Evolutionary conservation across 306 rosid genomes (phyloP).

Genomic region (Glycyrrhiza uralensis): DNA sequence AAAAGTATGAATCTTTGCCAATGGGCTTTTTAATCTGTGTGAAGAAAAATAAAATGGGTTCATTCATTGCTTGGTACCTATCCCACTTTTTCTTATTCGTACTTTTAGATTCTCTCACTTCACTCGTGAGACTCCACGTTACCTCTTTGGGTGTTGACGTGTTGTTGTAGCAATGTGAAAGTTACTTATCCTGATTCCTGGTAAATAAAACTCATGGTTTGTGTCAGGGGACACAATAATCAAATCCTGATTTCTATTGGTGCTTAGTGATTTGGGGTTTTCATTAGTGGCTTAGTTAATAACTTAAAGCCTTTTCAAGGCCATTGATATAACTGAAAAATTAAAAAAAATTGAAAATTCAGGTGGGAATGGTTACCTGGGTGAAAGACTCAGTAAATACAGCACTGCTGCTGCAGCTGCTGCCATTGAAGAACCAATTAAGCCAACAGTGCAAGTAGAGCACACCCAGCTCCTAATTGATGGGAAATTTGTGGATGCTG

Average conservation of each 20-base stretch:
- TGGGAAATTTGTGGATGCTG: slow-evolving; percentile 82
- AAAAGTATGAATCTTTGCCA: neutral
- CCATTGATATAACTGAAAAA: neutral
- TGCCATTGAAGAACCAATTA: slow-evolving; percentile 59
- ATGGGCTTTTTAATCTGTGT: neutral
- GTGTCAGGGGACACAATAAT: neutral
- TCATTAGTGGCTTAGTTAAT: neutral
- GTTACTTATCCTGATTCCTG: neutral
- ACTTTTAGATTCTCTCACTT: slow-evolving; percentile 9
- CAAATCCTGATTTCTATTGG: neutral
- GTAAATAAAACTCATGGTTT: neutral
- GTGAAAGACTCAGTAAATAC: slow-evolving; percentile 39
- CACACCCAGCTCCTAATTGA: slow-evolving; percentile 64
- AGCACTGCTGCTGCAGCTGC: slow-evolving; percentile 65
- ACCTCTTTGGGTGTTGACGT: neutral
- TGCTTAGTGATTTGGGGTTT: neutral
- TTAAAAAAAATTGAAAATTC: neutral
- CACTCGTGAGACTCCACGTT: neutral
- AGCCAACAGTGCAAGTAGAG: slow-evolving; percentile 50
- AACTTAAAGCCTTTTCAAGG: neutral
- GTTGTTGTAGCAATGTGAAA: neutral
- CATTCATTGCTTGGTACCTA: slow-evolving; percentile 1
- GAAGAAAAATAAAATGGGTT: neutral
- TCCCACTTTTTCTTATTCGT: neutral
- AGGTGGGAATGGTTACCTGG: slow-evolving; percentile 46